These are phyloP conservation scores for Avena eriantha DNA, from an alignment of 176 grass and related monocot genomes.

Conservation along the genomic window DNA sequence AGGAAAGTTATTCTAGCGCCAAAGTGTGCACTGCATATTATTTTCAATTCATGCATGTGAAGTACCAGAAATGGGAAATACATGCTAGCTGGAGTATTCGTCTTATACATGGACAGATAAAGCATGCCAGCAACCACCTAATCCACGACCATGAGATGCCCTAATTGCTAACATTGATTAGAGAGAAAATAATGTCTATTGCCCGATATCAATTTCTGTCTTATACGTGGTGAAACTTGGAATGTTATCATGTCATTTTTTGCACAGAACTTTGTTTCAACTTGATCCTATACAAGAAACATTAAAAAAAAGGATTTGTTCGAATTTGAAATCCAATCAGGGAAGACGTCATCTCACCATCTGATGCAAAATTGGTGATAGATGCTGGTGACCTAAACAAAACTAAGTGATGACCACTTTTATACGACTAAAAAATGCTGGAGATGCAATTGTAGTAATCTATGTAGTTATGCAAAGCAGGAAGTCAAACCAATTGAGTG, in stretches of 20 bases:
- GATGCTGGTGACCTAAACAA: neutral
- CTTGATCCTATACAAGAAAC: neutral
- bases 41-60: neutral
- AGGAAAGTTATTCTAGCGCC: neutral
- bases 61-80: constrained; percentile 4
- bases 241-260: neutral
- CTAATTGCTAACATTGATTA: constrained; percentile 15
- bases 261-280: neutral
- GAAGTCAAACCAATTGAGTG: constrained; percentile 10
- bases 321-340: neutral
- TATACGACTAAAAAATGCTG: neutral
- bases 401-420: neutral
- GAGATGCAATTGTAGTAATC: neutral
- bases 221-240: neutral
- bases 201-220: neutral
- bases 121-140: neutral
- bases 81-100: neutral
- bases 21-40: neutral
- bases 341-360: neutral
- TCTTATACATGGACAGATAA: constrained; percentile 19
- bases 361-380: neutral
- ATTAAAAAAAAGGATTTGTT: neutral
- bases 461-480: neutral
- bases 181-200: neutral
- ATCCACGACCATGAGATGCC: constrained; percentile 15